Percentiles rank a stretch among this genome's conserved stretches.
phyloP scores from a whole-genome alignment of 345 rosid genomes.

The Aquilaria yunnanensis region DNA sequence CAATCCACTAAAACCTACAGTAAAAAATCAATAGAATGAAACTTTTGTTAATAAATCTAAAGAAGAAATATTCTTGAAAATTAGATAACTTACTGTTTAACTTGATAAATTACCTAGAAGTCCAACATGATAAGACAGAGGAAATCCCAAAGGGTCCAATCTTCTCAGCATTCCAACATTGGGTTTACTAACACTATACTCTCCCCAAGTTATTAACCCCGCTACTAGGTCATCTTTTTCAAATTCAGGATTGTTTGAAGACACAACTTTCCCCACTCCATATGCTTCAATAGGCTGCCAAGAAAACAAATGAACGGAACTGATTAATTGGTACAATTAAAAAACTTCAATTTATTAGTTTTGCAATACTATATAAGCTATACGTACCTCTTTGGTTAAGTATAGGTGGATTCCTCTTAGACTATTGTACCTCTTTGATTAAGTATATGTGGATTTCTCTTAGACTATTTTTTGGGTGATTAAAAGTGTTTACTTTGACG shows the following conservation, averaged over 20 bases:
- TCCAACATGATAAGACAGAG: conserved; percentile 47
- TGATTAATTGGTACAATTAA: no score
- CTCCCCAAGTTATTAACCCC: conserved; percentile 45
- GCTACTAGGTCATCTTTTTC: conserved; percentile 36
- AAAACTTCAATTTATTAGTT: neutral
- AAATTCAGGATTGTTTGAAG: conserved; percentile 38
- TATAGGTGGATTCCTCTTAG: no score
- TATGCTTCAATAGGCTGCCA: conserved; percentile 37
- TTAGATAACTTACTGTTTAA: neutral
- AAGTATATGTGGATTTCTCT: no score
- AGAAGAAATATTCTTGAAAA: neutral
- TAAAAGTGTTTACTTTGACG: no score
- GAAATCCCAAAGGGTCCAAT: conserved; percentile 55
- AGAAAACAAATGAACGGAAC: neutral
- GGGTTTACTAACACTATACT: conserved; percentile 32
- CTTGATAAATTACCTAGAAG: conserved; percentile 23
- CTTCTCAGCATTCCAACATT: conserved; percentile 22
- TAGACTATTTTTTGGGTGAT: no score
- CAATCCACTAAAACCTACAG: conserved; percentile 8
- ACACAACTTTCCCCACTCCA: conserved; percentile 47
- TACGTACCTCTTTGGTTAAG: no score
- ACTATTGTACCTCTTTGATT: no score
- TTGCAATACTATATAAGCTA: no score
- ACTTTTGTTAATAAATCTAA: neutral
- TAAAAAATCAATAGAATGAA: no score